Evolutionary conservation across 495 filamentous ascomycete genomes (phyloP), one percentile per base, ranked within the genome.

Genomic region (Aspergillus affinis): DNA sequence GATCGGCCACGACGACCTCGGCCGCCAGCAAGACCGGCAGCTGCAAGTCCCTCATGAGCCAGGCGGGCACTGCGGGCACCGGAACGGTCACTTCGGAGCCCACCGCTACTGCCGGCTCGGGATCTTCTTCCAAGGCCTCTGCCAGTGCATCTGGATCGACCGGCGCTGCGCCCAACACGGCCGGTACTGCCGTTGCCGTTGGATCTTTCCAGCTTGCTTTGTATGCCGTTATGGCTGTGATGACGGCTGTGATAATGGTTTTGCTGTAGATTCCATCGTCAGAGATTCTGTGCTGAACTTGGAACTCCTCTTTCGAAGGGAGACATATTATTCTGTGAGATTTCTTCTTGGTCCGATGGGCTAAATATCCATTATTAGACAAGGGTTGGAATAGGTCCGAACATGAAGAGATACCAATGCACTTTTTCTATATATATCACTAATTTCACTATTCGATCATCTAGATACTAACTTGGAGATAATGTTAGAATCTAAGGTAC

Each of bases 241-340:
- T 84, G n/a, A 81, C 86, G 41, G 91, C 89, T 63, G 81, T 82
- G 57, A 84, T 79, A 29, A 91, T 95, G 89, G 74, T 93, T 47
- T 63, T 90, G 57, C 69, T 94, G 68, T 94, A 86, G 80, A 19
- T 29, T 26, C 4, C 23, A 4, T 26, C 4, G 23, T 4, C 23
- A 26, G 23, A 26, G 23, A 2, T 4, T 26, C 4, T 4, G 4
- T n/a, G n/a, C n/a, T n/a, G n/a, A n/a, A n/a, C n/a, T 4, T 26
- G 23, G 23, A 26, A 4, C 4, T 26, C 23, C 23, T 26, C 23
- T 26, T 2, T 26, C 4, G 23, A 26, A 26, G 23, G 23, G 23
- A n/a, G 23, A 4, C 23, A 26, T 26, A 2, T 26, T 26, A 26
- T 26, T 26, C 23, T 26, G 23, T 26, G 23, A 4, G 2, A 4